A percentile compares a stretch with the other conserved stretches of the same genome.
phyloP scores from a whole-genome alignment of 2,329 filamentous ascomycete species.

The Aureobasidium mangrovei region DNA sequence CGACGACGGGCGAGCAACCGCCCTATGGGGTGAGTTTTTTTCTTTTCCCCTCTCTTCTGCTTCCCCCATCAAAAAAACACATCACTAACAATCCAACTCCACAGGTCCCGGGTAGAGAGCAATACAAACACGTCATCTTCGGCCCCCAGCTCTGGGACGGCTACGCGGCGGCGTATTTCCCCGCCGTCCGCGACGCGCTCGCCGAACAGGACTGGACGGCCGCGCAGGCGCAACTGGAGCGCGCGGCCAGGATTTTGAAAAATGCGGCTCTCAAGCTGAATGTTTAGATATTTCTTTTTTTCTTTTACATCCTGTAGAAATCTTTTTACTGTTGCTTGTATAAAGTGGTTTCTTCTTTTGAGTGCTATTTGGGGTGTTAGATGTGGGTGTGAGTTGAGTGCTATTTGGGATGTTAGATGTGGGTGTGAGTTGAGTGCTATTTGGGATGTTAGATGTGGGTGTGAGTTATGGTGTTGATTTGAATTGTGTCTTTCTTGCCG shows the following conservation, averaged over 20 bases:
- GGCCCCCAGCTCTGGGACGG: constrained; percentile 72
- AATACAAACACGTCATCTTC: constrained; percentile 90
- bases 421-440: background rate
- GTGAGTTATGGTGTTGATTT: no score
- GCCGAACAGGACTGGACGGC: constrained; percentile 60
- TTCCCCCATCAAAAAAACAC: background rate
- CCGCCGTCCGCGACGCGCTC: constrained; percentile 75
- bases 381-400: background rate
- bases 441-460: no score
- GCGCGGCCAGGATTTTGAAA: constrained; percentile 59
- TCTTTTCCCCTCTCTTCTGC: background rate
- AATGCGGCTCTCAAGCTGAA: constrained; percentile 47
- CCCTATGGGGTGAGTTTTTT: constrained; percentile 56
- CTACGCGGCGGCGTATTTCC: constrained; percentile 62
- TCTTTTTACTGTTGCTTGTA: background rate
- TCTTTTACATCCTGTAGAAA: background rate
- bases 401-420: no score
- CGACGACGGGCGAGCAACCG: constrained; percentile 37
- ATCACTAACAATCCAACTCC: background rate
- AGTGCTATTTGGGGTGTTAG: no score
- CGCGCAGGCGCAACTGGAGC: constrained; percentile 60
- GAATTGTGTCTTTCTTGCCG: no score
- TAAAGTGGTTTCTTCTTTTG: background rate
- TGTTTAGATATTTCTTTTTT: background rate
- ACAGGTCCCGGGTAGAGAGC: constrained; percentile 73